Evolutionary conservation across 1,139 yeast species (phyloP).

Genomic region (Candida tropicalis): DNA sequence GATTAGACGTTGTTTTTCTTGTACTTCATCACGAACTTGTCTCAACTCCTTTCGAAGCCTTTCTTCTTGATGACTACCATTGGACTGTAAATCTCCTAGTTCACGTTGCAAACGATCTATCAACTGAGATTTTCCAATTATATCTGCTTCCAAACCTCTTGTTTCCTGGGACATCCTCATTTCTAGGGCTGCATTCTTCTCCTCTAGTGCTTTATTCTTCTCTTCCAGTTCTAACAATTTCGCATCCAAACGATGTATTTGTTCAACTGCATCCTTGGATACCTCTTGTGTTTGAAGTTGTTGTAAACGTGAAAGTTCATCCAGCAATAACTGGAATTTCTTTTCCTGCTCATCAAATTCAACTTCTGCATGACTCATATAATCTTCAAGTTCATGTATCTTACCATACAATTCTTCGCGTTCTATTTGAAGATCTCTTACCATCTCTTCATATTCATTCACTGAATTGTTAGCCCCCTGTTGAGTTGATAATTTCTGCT

Average conservation of each 20-base stretch:
- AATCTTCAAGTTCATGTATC: conserved; percentile 6
- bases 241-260: not conserved
- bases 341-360: conserved; percentile 1
- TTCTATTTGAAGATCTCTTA: conserved; percentile 5
- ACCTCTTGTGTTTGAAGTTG: not conserved
- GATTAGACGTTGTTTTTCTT: not conserved
- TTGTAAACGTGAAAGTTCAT: not conserved
- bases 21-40: not conserved
- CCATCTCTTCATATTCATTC: conserved; percentile 9
- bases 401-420: conserved; percentile 3
- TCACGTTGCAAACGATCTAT: not conserved
- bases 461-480: not conserved
- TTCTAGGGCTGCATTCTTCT: not conserved
- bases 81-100: not conserved
- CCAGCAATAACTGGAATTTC: too few species aligned
- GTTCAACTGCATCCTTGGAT: conserved; percentile 1
- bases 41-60: not conserved
- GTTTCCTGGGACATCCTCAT: not conserved
- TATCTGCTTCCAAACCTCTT: not conserved
- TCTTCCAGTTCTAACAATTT: not conserved
- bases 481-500: not conserved
- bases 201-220: not conserved
- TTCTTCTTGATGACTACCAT: conserved; percentile 2
- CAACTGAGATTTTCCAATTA: conserved; percentile 2
- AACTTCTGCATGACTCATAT: conserved; percentile 7